A percentile compares a stretch with the other conserved stretches of the same genome.
Evolutionary conservation across 148 eudicot genomes (phyloP).

Genomic region (Vaccinium myrtillus): DNA sequence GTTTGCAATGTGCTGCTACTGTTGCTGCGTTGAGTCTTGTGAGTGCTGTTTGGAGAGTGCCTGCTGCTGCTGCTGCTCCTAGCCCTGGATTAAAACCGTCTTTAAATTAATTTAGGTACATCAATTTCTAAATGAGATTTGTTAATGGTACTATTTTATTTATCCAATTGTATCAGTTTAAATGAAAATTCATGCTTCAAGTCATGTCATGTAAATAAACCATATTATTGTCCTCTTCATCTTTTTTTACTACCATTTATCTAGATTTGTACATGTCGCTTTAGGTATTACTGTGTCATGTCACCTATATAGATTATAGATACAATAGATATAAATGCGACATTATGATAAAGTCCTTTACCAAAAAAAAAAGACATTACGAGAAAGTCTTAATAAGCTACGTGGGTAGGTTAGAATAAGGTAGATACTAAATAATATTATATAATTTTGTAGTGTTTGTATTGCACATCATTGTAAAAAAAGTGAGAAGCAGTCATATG

Average conservation of each 20-base stretch:
- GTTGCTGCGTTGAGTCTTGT: constrained; percentile 37
- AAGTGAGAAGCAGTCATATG: too few species aligned
- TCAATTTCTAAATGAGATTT: not conserved
- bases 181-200: not conserved
- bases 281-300: not conserved
- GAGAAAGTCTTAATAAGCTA: not conserved
- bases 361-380: too few species aligned
- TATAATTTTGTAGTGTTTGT: not conserved
- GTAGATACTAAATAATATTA: too few species aligned
- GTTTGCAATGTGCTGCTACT: constrained; percentile 30
- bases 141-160: not conserved
- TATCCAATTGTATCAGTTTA: not conserved
- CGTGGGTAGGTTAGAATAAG: not conserved
- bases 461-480: not conserved
- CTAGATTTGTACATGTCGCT: not conserved
- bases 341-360: not conserved
- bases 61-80: constrained; percentile 34
- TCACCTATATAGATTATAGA: not conserved
- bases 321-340: not conserved
- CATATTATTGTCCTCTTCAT: not conserved
- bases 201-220: not conserved
- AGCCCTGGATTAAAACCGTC: not conserved
- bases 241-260: not conserved
- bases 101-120: not conserved
- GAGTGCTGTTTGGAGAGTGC: constrained; percentile 30